Evolutionary conservation across 108 stramenopile genomes (phyloP).

Genomic region (Pseudonitzschia delicatissima): DNA sequence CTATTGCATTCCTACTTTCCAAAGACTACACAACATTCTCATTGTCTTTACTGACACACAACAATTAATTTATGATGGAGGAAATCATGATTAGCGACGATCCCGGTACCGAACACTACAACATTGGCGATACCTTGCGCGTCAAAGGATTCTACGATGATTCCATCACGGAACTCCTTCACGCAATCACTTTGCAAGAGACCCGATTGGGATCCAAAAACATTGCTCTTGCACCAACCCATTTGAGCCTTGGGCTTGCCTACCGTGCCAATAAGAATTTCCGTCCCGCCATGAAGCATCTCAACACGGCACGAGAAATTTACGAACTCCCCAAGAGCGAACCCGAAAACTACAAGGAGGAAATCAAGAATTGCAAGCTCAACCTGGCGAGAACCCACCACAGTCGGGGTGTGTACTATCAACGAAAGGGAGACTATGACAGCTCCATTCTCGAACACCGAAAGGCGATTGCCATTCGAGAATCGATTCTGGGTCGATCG

Average conservation of each 20-base stretch:
- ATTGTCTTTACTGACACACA: no score
- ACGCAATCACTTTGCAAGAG: conserved; percentile 27
- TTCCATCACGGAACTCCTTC: conserved; percentile 30
- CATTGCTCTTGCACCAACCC: conserved; percentile 20
- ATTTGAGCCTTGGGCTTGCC: conserved; percentile 27
- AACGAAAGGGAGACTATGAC: conserved; percentile 31
- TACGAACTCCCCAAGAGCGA: conserved; percentile 4
- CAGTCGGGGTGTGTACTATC: conserved; percentile 22
- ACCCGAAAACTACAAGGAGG: background rate
- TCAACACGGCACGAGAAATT: conserved; percentile 21
- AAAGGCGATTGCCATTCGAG: conserved; percentile 36
- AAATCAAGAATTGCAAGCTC: conserved; percentile 25
- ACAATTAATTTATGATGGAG: no score
- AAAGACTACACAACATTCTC: no score
- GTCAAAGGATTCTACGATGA: conserved; percentile 35
- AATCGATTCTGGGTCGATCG: conserved; percentile 26
- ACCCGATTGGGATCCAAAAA: conserved; percentile 16
- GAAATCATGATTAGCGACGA: conserved; percentile 14
- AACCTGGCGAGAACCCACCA: conserved; percentile 38
- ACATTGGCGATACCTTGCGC: conserved; percentile 36
- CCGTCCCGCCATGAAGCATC: conserved; percentile 21
- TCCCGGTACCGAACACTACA: conserved; percentile 28
- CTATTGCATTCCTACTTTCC: no score
- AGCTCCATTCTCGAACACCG: conserved; percentile 26
- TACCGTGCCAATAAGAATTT: conserved; percentile 27